A percentile compares a stretch with the other conserved stretches of the same genome.
phyloP scores from a whole-genome alignment of 2,329 filamentous ascomycete species.

The Cytospora piceae region DNA sequence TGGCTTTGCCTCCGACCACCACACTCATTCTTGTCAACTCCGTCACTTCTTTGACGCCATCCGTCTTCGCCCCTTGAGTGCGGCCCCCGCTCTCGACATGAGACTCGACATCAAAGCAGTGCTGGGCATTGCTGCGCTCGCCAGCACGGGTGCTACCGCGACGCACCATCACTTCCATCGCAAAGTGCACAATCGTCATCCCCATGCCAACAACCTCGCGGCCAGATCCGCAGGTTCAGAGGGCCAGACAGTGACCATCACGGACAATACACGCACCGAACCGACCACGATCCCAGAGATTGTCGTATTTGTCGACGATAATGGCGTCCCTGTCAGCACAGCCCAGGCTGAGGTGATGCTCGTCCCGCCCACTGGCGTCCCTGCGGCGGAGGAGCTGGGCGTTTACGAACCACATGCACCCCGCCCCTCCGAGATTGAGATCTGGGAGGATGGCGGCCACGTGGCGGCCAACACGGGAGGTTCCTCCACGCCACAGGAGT shows the following conservation, averaged over 20 bases:
- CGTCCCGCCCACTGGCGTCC: constrained; percentile 33
- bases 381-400: constrained; percentile 6
- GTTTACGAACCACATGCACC: background rate
- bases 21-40: background rate
- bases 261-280: constrained; percentile 42
- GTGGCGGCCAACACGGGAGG: no score
- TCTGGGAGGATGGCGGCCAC: background rate
- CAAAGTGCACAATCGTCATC: constrained; percentile 20
- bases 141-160: constrained; percentile 16
- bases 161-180: constrained; percentile 26
- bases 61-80: background rate
- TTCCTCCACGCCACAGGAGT: background rate
- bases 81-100: constrained; percentile 16
- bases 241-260: constrained; percentile 39
- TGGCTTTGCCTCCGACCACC: background rate
- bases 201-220: constrained; percentile 14
- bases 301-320: constrained; percentile 63
- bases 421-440: background rate
- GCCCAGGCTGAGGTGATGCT: constrained; percentile 43
- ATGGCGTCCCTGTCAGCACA: constrained; percentile 55
- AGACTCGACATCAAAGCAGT: constrained; percentile 9
- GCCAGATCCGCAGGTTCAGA: constrained; percentile 13
- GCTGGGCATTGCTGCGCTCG: constrained; percentile 13
- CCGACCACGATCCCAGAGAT: constrained; percentile 51
- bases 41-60: background rate